A percentile compares a stretch with the other conserved stretches of the same genome.
Evolutionary conservation across 176 grass and related monocot genomes (phyloP).

Genomic region (Hsuehochloa calcarea): DNA sequence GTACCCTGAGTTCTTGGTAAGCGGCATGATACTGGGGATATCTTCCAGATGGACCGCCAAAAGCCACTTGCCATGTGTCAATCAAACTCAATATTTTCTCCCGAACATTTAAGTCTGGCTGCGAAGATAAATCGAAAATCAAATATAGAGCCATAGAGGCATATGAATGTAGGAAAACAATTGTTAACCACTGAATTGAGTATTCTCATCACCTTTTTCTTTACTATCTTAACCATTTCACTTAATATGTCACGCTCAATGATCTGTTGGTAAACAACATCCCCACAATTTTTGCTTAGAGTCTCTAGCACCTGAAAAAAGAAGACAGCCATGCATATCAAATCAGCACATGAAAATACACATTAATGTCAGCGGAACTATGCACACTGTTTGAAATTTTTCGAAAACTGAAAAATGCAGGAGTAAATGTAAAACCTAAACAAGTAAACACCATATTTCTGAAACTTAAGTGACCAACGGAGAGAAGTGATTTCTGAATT

Average conservation of each 20-base stretch:
- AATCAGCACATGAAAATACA: constrained; percentile 18
- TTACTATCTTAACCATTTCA: constrained; percentile 99
- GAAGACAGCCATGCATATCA: not conserved
- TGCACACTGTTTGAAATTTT: not conserved
- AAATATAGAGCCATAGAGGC: constrained; percentile 4
- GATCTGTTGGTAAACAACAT: constrained; percentile 84
- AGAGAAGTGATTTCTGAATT: not conserved
- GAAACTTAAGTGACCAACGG: not conserved
- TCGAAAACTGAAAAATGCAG: not conserved
- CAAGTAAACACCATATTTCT: not conserved
- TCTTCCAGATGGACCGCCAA: constrained; percentile 83
- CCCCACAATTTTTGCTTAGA: constrained; percentile 98
- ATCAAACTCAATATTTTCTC: constrained; percentile 97
- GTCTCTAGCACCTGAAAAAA: constrained; percentile 81
- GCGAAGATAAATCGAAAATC: constrained; percentile 37
- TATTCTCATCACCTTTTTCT: constrained; percentile 84
- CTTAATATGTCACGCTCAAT: constrained; percentile 94
- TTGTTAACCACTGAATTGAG: not conserved
- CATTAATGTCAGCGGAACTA: not conserved
- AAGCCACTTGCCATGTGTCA: constrained; percentile 99
- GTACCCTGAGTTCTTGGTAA: constrained; percentile 96
- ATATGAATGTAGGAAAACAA: constrained; percentile 35
- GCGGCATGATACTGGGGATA: constrained; percentile 86
- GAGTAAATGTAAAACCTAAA: constrained; percentile 14
- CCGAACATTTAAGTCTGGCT: constrained; percentile 84